Conservation (phyloP, 2,329 filamentous ascomycete genomes). For the Pseudogymnoascus sp. region DNA sequence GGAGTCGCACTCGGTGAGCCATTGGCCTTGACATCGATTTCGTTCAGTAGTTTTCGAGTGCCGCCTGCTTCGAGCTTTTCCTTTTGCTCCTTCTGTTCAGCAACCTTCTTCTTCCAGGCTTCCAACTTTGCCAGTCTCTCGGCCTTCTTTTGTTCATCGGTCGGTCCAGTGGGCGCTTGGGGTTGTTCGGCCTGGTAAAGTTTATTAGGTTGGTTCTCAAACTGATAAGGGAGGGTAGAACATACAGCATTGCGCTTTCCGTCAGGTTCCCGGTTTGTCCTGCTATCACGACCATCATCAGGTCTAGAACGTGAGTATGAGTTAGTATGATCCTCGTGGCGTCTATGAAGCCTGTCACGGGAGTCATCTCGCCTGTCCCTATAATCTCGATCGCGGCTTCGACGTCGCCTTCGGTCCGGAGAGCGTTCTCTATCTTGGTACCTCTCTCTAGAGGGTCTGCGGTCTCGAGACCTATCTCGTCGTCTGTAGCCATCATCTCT, state of each 20-base stretch:
- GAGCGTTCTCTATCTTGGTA: constrained; percentile 52
- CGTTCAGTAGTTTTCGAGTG: constrained; percentile 59
- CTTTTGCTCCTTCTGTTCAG: constrained; percentile 64
- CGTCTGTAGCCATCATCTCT: constrained; percentile 57
- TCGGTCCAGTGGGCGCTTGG: constrained; percentile 43
- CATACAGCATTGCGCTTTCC: constrained; percentile 51
- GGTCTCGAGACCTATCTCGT: constrained; percentile 57
- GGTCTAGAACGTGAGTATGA: constrained; percentile 58
- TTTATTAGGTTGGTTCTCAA: constrained; percentile 14
- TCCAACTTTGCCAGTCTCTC: constrained; percentile 75
- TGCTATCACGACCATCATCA: constrained; percentile 54
- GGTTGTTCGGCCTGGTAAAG: constrained; percentile 45
- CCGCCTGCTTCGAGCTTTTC: constrained; percentile 59
- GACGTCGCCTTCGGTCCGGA: constrained; percentile 46
- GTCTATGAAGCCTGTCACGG: constrained; percentile 55
- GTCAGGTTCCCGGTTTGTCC: constrained; percentile 40
- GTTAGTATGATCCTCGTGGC: constrained; percentile 65
- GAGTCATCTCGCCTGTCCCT: constrained; percentile 67
- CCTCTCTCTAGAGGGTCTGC: constrained; percentile 50
- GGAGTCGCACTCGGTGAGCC: constrained; percentile 39
- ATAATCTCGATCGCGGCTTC: constrained; percentile 62
- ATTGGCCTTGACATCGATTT: constrained; percentile 64
- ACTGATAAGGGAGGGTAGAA: constrained; percentile 14
- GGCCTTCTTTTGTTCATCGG: constrained; percentile 69
- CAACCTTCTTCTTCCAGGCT: constrained; percentile 86